These are phyloP conservation scores for Triangularia verruculosa DNA, from an alignment of 2,329 filamentous ascomycete species.

Conservation along the genomic window DNA sequence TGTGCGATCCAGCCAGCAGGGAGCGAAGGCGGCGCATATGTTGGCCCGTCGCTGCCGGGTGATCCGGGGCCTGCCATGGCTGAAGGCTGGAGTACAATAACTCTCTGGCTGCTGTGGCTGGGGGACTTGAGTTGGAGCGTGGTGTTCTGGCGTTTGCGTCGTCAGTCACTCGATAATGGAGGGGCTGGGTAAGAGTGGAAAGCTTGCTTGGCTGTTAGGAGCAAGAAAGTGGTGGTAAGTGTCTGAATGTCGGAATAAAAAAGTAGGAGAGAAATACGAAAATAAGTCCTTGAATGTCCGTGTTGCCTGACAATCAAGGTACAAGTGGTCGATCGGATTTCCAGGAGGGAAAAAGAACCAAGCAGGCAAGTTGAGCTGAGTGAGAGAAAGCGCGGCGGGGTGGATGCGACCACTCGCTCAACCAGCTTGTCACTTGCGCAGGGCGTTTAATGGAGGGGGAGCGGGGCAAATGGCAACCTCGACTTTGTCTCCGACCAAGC, in stretches of 20 bases:
- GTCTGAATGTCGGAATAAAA: neutral
- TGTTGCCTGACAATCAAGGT: neutral
- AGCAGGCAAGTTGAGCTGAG: conserved; percentile 9
- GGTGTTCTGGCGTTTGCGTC: neutral
- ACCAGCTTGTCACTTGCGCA: neutral
- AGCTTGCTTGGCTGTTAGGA: neutral
- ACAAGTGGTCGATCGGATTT: neutral
- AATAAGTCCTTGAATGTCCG: neutral
- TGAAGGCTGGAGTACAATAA: neutral
- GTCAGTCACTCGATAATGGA: neutral
- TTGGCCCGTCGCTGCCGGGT: conserved; percentile 57
- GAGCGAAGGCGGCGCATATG: conserved; percentile 57
- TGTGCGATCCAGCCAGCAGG: conserved; percentile 68
- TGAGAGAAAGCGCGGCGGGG: conserved; percentile 1
- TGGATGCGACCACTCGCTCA: neutral
- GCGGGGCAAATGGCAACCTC: neutral
- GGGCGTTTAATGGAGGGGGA: neutral
- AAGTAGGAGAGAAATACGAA: neutral
- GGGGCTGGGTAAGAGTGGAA: neutral
- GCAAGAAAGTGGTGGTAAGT: neutral
- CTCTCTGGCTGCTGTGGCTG: neutral
- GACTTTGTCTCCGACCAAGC: neutral
- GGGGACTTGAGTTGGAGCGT: neutral
- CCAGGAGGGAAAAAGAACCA: neutral
- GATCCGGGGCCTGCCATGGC: conserved; percentile 57